Evolutionary conservation across 192 early-diverging fungal species (phyloP), one percentile per base, ranked within the genome.

Genomic region (Geosiphon pyriformis): DNA sequence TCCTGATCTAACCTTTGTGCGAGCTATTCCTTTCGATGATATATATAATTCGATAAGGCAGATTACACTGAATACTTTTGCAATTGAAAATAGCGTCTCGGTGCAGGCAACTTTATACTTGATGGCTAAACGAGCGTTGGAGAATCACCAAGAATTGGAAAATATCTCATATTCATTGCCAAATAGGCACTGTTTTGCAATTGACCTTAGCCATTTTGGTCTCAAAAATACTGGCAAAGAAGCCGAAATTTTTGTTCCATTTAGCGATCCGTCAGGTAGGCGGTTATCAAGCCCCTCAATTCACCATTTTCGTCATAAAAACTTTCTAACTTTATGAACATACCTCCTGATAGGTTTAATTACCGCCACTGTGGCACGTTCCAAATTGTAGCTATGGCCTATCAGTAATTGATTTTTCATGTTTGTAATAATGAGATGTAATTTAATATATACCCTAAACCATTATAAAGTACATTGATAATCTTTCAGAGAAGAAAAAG

Each of bases 101-200:
- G 90, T 90, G 51, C 90, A 92, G 78, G 86, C 87, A 37, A 90
- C 90, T 22, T 78, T 90, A 47, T 92, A 88, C 74, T 77, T 83
- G 66, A 90, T 92, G 88, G 87, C 86, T 25, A 76, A 84, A 53
- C 75, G 71, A 54, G 84, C 74, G 31, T 75, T 92, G 57, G 79
- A 75, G 48, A 77, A 82, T 52, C 86, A 78, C 77, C 75, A 73
- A 20, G 69, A 66, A 35, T 66, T 92, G 23, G 79, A 79, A 11
- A 83, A 85, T 34, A 73, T 89, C 51, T 79, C 79, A 55, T 89
- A 89, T 70, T 78, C 87, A 47, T 78, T 92, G 63, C 90, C 90
- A 74, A 92, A 90, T 75, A 88, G 83, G 65, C 87, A 92, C 70
- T 85, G 84, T 76, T 88, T 92, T 75, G 80, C 81, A 18, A 80